phyloP scores from a whole-genome alignment of 371 early-diverging fungal species.

The Saksenaea oblongispora region DNA sequence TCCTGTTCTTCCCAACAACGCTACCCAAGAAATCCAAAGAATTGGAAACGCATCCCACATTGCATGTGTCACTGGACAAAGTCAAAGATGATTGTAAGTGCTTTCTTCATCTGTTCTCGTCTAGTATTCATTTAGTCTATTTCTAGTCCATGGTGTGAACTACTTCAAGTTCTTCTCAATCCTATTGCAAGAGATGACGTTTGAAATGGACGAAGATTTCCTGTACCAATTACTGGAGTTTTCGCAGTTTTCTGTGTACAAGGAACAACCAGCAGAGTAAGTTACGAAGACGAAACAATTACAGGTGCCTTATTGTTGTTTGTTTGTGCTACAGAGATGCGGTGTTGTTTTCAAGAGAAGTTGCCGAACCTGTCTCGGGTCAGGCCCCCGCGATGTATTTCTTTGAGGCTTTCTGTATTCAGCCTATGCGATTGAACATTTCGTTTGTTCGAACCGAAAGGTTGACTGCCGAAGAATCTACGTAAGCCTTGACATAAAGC shows the following conservation, averaged over 20 bases:
- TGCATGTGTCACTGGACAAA: constrained; percentile 61
- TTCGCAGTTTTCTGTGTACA: constrained; percentile 56
- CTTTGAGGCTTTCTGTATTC: constrained; percentile 86
- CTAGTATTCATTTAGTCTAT: neutral
- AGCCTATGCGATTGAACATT: constrained; percentile 85
- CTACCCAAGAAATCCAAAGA: constrained; percentile 59
- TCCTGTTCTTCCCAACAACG: constrained; percentile 82
- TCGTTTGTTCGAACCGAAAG: constrained; percentile 79
- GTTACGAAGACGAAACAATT: neutral
- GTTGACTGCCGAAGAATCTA: constrained; percentile 35
- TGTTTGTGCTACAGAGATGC: constrained; percentile 22
- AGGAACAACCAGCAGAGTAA: constrained; percentile 17
- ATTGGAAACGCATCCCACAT: constrained; percentile 46
- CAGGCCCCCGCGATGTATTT: constrained; percentile 71
- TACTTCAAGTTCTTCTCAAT: constrained; percentile 82
- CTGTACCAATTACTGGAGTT: constrained; percentile 75
- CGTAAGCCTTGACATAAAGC: constrained; percentile 16
- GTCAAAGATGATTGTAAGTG: constrained; percentile 73
- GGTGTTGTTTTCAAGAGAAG: constrained; percentile 29
- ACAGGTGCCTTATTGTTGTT: too few species aligned
- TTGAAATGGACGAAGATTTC: constrained; percentile 88
- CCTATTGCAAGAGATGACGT: constrained; percentile 83
- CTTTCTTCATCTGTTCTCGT: neutral
- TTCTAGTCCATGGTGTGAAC: constrained; percentile 71
- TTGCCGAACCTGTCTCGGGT: constrained; percentile 55